Base-by-base conservation (phyloP, 106 monocot genomes). In the Agapanthus africanus region DNA sequence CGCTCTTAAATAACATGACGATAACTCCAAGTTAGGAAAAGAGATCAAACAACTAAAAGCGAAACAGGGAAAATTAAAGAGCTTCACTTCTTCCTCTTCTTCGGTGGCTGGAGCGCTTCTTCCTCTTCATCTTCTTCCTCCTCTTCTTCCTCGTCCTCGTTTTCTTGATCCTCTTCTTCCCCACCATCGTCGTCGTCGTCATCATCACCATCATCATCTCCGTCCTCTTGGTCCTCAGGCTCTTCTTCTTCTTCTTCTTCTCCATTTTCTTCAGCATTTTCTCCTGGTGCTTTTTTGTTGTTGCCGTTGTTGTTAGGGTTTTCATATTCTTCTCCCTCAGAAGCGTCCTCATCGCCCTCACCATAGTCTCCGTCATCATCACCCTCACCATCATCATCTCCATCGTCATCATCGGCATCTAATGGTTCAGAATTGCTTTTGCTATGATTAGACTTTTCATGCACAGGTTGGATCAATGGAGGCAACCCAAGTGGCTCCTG, bases 51-150 rank as follows among this genome's bases (percentile, higher is more conserved):
- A 60, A 19, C 18, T 22, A 8, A 54, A 28, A 11, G 27, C 13
- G 27, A 28, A n/a, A n/a, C n/a, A 2, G 26, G 50, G 21, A 30
- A 9, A 2, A 23, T 0, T 2, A 6, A 27, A 28, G 18, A 1
- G 18, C n/a, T 42, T 73, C 73, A 73, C 73, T 73, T n/a, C n/a
- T n/a, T n/a, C n/a, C n/a, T n/a, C n/a, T n/a, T n/a, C n/a, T n/a
- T n/a, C n/a, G n/a, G n/a, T n/a, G n/a, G n/a, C n/a, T n/a, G n/a
- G n/a, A n/a, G n/a, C n/a, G n/a, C n/a, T n/a, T n/a, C n/a, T n/a
- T 73, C 73, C 65, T 73, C 64, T 65, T 73, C 73, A 64, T 65
- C 73, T 73, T 73, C 37, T 50, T 63, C 51, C 64, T 63, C 36
- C 9, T 47, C 6, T 51, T 73, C 73, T 38, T n/a, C n/a, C n/a